Conservation (phyloP, 768 basidiomycete species). For the Mycena alexandri region DNA sequence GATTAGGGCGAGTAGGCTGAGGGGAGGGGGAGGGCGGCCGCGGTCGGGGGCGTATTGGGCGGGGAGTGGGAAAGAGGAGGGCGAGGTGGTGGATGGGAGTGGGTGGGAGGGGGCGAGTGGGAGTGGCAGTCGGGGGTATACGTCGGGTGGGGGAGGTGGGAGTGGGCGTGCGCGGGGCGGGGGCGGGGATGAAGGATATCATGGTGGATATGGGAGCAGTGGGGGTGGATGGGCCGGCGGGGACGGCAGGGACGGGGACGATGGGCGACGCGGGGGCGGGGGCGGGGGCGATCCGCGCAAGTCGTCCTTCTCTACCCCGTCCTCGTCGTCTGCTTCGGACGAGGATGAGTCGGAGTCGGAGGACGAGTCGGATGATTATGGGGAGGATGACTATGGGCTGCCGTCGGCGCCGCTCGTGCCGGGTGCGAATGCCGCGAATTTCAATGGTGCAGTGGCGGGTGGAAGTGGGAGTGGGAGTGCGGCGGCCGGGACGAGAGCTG, state of each 20-base stretch:
- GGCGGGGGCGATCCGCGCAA: constrained; percentile 40
- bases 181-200: constrained; percentile 38
- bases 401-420: too few relatives aligned
- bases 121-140: constrained; percentile 38
- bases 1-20: constrained; percentile 48
- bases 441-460: neutral
- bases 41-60: constrained; percentile 23
- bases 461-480: neutral
- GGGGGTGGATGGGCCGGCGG: constrained; percentile 40
- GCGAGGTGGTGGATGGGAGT: constrained; percentile 42
- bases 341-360: constrained; percentile 4
- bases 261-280: constrained; percentile 51
- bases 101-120: constrained; percentile 46
- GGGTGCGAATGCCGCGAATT: too few relatives aligned
- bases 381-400: constrained; percentile 26
- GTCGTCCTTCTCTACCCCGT: constrained; percentile 50
- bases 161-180: constrained; percentile 31
- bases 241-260: constrained; percentile 48
- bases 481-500: constrained; percentile 22
- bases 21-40: constrained; percentile 8
- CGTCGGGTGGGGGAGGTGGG: constrained; percentile 30
- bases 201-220: constrained; percentile 35
- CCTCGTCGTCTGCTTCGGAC: constrained; percentile 31
- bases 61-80: constrained; percentile 30
- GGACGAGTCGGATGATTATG: neutral